Evolutionary conservation across 176 grass and related monocot species (phyloP), one percentile per base, ranked within the genome.

Genomic region (Carex parvula): DNA sequence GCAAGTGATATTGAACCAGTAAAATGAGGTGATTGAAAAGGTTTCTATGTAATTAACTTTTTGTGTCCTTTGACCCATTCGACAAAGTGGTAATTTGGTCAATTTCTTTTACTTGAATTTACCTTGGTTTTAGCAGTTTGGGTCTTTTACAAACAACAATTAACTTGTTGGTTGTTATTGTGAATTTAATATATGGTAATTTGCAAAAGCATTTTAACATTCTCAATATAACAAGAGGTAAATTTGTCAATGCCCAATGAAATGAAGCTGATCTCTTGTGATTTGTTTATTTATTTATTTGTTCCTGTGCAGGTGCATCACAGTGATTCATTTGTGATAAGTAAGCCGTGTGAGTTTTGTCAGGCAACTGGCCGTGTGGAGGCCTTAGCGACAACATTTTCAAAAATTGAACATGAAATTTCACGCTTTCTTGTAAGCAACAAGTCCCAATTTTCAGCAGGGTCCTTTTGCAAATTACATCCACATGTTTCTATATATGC

Each of bases 331-430:
- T 98, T 98, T 81, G 92, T 93, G 89, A 93, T 94, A 65, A 98
- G 95, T 52, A 91, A 94, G 84, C 91, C 95, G 41, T 98, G 95
- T 81, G 64, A 87, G 55, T 93, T 91, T 83, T 98, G 95, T 66
- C 90, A 98, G 84, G 95, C 89, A 85, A 94, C 88, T 86, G 95
- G 95, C 42, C 90, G 95, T 16, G 95, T 94, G 8, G 95, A 98
- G 89, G 92, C 90, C 80, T 88, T 98, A 77, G 95, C 94, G 70
- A 98, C 89, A 57, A 90, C 84, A 16, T 98, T 91, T 88, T 94
- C 95, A 5, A 94, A 98, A 88, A 98, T 98, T 30, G 92, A 94
- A 68, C 95, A 78, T 52, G 95, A 94, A 98, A 94, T 98, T 85
- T 92, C 89, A 60, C 95, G 92, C 86, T 84, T 86, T 64, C 95